Base-by-base conservation (phyloP, 192 early-diverging fungal species). In the Gonapodya sp. region DNA sequence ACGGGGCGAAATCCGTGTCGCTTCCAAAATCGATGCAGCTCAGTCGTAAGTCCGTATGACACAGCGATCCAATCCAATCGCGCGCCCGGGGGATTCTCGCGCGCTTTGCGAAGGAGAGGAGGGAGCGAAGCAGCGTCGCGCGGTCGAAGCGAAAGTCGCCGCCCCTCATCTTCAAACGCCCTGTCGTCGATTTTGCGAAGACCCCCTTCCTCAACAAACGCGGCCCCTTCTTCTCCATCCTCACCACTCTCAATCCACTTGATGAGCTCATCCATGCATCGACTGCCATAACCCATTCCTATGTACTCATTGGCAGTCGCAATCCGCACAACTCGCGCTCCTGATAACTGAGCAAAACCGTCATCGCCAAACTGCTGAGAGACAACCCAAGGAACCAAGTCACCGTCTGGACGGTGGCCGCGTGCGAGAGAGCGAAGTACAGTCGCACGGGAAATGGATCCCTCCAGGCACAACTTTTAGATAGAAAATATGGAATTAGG, bases 281-380 rank as follows among this genome's bases (percentile, higher is more conserved):
- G 89, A 35, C 88, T 85, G 0, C 98, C 98, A 85, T 99, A 99
- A 1, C 98, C 98, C 98, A 98, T 99, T 73, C 94, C 92, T 36
- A 94, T 88, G 83, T 98, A 98, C 81, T 98, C 96, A 1, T 96
- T 96, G 85, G 97, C 96, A 0, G 98, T 99, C 73, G 98, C 98
- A 82, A 99, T 96, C 35, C 98, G 93, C 32, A 99, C 98, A 16
- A 99, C 91, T 73, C 98, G 93, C 34, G 96, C 98, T 31, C 98
- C 98, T 0, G 94, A 96, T 33, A 99, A 86, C 2, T 91, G 86
- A 0, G 97, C 96, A 89, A 99, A 99, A 83, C 97, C 97, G 82
- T 95, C 94, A 87, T 99, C 98, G 88, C 97, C 96, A 86, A 92
- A 95, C 82, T 94, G 93, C 83, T 98, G 96, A 16, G 95, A 90